These are phyloP conservation scores for Fusarium solani-melongenae DNA, from an alignment of 2,329 filamentous ascomycete genomes.

Conservation along the genomic window DNA sequence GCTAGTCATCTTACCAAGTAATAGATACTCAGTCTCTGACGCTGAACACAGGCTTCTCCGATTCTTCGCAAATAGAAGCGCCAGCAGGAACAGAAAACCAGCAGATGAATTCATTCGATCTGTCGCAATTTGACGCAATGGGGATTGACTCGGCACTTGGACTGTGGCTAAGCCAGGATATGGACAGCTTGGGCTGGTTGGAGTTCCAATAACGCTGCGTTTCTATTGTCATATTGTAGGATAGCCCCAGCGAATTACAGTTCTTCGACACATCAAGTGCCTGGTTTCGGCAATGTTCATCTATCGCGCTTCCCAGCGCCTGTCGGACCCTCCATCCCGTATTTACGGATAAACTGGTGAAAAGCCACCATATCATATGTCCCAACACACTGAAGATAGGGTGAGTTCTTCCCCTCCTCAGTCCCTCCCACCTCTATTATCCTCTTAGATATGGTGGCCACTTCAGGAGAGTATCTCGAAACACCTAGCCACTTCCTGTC, in stretches of 20 bases:
- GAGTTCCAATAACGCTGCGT: neutral
- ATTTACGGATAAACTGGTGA: conserved; percentile 9
- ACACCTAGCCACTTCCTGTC: conserved; percentile 21
- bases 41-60: neutral
- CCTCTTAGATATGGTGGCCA: conserved; percentile 1
- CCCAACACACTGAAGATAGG: conserved; percentile 6
- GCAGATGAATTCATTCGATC: neutral
- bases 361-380: conserved; percentile 18
- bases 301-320: no score
- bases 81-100: neutral
- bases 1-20: neutral
- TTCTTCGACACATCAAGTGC: rapidly evolving
- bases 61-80: neutral
- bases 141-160: neutral
- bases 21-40: neutral
- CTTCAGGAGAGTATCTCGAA: conserved; percentile 13
- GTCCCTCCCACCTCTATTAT: conserved; percentile 5
- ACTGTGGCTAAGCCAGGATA: neutral
- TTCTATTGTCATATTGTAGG: neutral
- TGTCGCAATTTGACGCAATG: neutral
- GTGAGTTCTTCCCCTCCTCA: neutral
- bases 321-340: neutral
- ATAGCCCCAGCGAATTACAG: rapidly evolving
- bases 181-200: neutral
- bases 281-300: neutral